Evolutionary conservation across 2,329 filamentous ascomycete species (phyloP).

Genomic region (Fusarium xylarioides): DNA sequence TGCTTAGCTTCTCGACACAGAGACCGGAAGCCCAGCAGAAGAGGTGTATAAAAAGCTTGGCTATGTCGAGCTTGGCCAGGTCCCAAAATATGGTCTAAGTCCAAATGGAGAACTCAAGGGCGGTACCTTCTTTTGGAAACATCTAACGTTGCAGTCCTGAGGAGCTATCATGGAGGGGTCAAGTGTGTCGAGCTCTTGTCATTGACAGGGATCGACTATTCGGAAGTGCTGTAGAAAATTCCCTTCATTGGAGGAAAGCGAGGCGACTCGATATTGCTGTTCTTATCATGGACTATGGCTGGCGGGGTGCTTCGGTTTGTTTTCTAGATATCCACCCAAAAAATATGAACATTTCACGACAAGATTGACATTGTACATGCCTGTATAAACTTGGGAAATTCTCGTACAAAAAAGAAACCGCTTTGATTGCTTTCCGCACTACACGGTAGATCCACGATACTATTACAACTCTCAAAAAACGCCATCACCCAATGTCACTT

Average conservation of each 20-base stretch:
- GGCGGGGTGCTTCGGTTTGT: slow-evolving; percentile 31
- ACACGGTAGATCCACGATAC: slow-evolving; percentile 28
- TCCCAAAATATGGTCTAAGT: slow-evolving; percentile 63
- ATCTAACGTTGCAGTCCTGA: slow-evolving; percentile 49
- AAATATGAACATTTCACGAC: not conserved
- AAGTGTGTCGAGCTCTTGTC: not conserved
- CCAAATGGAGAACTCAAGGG: slow-evolving; percentile 60
- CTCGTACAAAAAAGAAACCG: slow-evolving; percentile 2
- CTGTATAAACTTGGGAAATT: not conserved
- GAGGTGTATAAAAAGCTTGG: slow-evolving; percentile 64
- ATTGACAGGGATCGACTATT: not conserved
- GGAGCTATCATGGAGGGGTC: not conserved
- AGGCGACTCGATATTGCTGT: slow-evolving; percentile 41
- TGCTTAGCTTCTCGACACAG: slow-evolving; percentile 61
- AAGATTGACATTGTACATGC: not conserved
- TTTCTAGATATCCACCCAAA: slow-evolving; percentile 32
- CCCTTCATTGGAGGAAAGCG: slow-evolving; percentile 27
- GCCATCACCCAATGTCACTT: slow-evolving; percentile 30
- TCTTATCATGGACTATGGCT: slow-evolving; percentile 23
- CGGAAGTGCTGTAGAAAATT: slow-evolving; percentile 28
- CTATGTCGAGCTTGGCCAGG: slow-evolving; percentile 63
- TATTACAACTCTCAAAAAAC: slow-evolving; percentile 41
- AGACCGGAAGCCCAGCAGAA: slow-evolving; percentile 62
- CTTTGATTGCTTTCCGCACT: slow-evolving; percentile 26
- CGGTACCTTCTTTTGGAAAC: slow-evolving; percentile 68